These are phyloP conservation scores for Achaetomium macrosporum DNA, from an alignment of 2,329 filamentous ascomycete species.

Conservation along the genomic window DNA sequence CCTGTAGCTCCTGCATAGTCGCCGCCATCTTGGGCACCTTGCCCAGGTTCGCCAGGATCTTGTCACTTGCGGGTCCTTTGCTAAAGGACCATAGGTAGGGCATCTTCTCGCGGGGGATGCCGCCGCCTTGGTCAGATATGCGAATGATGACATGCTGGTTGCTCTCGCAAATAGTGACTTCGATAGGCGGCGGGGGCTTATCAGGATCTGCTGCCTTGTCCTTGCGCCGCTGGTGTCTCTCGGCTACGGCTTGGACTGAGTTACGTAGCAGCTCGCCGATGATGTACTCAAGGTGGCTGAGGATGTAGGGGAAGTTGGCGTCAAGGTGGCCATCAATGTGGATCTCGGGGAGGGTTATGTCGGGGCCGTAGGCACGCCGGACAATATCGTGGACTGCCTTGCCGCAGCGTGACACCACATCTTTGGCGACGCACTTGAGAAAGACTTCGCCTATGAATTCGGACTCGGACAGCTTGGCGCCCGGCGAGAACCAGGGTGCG, in stretches of 20 bases:
- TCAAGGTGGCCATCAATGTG: slow-evolving; percentile 77
- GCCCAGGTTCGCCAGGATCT: slow-evolving; percentile 75
- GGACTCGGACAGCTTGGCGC: slow-evolving; percentile 62
- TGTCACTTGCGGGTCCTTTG: slow-evolving; percentile 76
- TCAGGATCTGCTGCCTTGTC: slow-evolving; percentile 22
- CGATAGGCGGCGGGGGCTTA: slow-evolving; percentile 65
- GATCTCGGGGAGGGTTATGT: slow-evolving; percentile 71
- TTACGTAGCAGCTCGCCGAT: slow-evolving; percentile 92
- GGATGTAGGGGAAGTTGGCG: slow-evolving; percentile 92
- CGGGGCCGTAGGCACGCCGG: slow-evolving; percentile 65
- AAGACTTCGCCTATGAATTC: slow-evolving; percentile 97
- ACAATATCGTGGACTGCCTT: slow-evolving; percentile 69
- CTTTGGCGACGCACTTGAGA: slow-evolving; percentile 82
- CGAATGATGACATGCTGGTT: slow-evolving; percentile 93
- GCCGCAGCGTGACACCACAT: slow-evolving; percentile 81
- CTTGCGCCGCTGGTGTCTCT: slow-evolving; percentile 50
- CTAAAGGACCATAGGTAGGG: slow-evolving; percentile 95
- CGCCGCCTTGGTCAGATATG: slow-evolving; percentile 91
- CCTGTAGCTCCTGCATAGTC: slow-evolving; percentile 79
- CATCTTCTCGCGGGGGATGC: slow-evolving; percentile 76
- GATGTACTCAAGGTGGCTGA: slow-evolving; percentile 95
- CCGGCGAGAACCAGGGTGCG: slow-evolving; percentile 81
- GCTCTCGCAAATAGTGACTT: slow-evolving; percentile 91
- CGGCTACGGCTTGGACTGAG: slow-evolving; percentile 86
- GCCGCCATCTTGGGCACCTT: slow-evolving; percentile 88